Evolutionary conservation across 768 basidiomycete genomes (phyloP).

Genomic region (Serendipita vermifera): DNA sequence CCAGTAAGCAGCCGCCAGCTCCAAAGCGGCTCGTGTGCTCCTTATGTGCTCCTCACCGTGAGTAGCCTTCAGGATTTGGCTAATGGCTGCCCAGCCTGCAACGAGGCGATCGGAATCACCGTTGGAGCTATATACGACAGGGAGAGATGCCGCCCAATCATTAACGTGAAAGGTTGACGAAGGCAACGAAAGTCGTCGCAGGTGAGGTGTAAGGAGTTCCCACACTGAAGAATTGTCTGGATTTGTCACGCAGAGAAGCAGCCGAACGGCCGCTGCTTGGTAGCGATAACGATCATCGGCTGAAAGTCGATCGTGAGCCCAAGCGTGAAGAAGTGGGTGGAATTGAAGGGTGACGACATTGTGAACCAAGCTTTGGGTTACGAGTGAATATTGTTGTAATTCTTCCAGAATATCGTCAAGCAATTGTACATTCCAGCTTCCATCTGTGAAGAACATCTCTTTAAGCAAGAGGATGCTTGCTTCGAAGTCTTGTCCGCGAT

Average conservation of each 20-base stretch:
- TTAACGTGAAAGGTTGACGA: no score
- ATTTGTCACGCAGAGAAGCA: not conserved
- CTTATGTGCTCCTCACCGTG: no score
- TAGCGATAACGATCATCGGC: not conserved
- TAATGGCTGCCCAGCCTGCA: no score
- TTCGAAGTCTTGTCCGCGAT: not conserved
- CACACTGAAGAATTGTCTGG: no score
- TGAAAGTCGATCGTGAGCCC: not conserved
- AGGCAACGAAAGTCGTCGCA: no score
- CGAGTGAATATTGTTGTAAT: not conserved
- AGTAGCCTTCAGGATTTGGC: no score
- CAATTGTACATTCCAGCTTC: not conserved
- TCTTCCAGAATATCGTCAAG: not conserved
- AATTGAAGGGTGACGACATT: not conserved
- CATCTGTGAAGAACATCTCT: not conserved
- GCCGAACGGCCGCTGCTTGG: not conserved
- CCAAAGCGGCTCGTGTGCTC: no score
- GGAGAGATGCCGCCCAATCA: no score
- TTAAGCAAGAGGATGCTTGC: not conserved
- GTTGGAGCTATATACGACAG: no score
- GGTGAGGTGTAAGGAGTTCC: no score
- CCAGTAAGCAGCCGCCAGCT: no score
- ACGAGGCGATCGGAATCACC: no score
- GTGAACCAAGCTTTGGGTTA: not conserved
- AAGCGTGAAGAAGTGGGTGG: not conserved